Evolutionary conservation across 768 basidiomycete species (phyloP), one percentile per base, ranked within the genome.

Genomic region (Pleurotus cornucopiae): DNA sequence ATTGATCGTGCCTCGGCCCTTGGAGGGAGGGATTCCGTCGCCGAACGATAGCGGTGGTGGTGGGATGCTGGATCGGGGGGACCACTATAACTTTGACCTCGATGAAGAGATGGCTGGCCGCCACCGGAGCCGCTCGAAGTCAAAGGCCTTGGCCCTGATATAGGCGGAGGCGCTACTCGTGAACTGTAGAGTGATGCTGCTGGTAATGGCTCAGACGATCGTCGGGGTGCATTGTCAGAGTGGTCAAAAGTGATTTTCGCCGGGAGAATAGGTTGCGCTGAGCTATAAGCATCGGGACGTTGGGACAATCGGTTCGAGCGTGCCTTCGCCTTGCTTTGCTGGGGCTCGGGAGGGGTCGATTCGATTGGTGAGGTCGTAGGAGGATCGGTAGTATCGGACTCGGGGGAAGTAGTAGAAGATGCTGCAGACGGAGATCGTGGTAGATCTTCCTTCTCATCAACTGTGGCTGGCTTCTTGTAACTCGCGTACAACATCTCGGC

Each of bases 401-500:
- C 48, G 48, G 25, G 26, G 11, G 48, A 16, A n/a, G 11, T 26
- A 20, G 13, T 5, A 20, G 51, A 21, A 6, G 51, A 16, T 20
- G 39, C 13, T 25, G 39, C 37, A n/a, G 51, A 38, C 6, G 51
- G 51, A 11, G 51, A 23, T n/a, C 37, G 11, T 9, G 51, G 14
- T 12, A 26, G 16, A 37, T 16, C 49, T 14, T 52, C n/a, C 12
- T 21, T 40, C 18, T 34, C 51, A 21, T 21, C n/a, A 20, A 16
- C 23, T 6, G 26, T 37, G 14, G 48, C 2, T 21, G 51, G 39
- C 13, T 53, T 34, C 39, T 39, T 53, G 39, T 53, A 53, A n/a
- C 51, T 53, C 13, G 51, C 51, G 41, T 53, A 53, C 9, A 53
- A 38, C 39, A 53, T 18, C 23, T 53, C 37, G 7, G 51, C 51